phyloP scores from a whole-genome alignment of 78 protist genomes.

The Dictyostelium discoideum region DNA sequence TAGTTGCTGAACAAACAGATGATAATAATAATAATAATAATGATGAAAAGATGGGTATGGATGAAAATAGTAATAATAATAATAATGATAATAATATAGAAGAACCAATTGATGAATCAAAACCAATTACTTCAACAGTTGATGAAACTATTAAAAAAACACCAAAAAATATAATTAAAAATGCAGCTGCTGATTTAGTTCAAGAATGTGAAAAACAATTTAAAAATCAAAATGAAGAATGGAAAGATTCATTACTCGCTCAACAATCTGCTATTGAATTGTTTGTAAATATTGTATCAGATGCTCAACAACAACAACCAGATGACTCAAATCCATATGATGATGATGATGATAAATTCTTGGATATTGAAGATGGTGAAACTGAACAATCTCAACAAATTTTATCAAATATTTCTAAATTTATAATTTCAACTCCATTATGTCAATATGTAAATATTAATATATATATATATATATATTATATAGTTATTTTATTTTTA shows the following conservation, averaged over 20 bases:
- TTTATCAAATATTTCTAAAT: constrained; percentile 20
- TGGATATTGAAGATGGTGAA: constrained; percentile 62
- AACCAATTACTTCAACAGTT: background rate
- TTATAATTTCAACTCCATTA: constrained; percentile 22
- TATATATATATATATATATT: too few relatives aligned
- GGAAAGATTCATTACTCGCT: constrained; percentile 59
- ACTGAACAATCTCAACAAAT: background rate
- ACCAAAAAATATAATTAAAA: background rate
- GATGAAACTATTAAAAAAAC: background rate
- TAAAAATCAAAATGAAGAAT: constrained; percentile 6
- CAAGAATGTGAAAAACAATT: constrained; percentile 8
- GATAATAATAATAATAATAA: background rate
- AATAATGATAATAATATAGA: background rate
- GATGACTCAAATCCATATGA: background rate
- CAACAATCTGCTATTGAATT: constrained; percentile 57
- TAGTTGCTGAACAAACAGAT: background rate
- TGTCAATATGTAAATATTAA: constrained; percentile 41
- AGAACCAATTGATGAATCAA: background rate
- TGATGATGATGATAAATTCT: constrained; percentile 71
- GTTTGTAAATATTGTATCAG: constrained; percentile 43
- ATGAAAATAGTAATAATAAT: background rate
- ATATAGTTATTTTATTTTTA: background rate
- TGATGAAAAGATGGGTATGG: background rate
- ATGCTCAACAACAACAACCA: background rate
- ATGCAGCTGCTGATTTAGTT: background rate